phyloP scores from a whole-genome alignment of 2,329 filamentous ascomycete genomes.

The Nectriaceae sp. region DNA sequence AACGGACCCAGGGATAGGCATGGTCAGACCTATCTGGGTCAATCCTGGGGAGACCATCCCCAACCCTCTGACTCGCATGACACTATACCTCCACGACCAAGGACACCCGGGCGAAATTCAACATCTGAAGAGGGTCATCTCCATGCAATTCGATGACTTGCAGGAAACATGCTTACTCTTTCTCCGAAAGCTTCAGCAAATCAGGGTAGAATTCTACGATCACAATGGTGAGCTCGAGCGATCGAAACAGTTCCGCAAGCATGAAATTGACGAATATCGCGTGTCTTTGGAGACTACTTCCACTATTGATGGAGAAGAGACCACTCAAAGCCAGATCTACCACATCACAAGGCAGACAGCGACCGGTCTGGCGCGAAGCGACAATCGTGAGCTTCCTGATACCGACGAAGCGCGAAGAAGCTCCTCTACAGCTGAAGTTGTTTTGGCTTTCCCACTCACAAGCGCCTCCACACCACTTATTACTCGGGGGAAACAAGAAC shows the following conservation, averaged over 20 bases:
- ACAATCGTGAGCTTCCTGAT: slow-evolving; percentile 10
- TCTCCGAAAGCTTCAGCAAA: slow-evolving; percentile 9
- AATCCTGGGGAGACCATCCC: background rate
- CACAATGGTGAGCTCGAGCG: background rate
- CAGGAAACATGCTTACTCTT: slow-evolving; percentile 13
- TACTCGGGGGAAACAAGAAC: slow-evolving; percentile 1
- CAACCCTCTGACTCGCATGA: slow-evolving; percentile 13
- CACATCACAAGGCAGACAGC: slow-evolving; percentile 13
- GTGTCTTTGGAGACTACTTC: slow-evolving; percentile 8
- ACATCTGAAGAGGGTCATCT: slow-evolving; percentile 1
- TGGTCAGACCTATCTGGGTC: slow-evolving; percentile 17
- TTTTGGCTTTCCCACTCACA: slow-evolving; percentile 20
- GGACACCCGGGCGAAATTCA: slow-evolving; percentile 5
- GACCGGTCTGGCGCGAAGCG: slow-evolving; percentile 2
- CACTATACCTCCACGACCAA: slow-evolving; percentile 12
- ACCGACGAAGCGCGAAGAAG: background rate
- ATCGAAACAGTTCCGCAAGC: slow-evolving; percentile 9
- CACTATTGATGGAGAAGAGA: background rate
- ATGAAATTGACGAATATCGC: slow-evolving; percentile 1
- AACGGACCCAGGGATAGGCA: slow-evolving; percentile 9
- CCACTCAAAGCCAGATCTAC: background rate
- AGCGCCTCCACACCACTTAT: background rate
- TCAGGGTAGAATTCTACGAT: slow-evolving; percentile 10
- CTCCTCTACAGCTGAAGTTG: slow-evolving; percentile 9
- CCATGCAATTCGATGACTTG: slow-evolving; percentile 11